Percentiles rank a stretch among this genome's conserved stretches.
phyloP scores from a whole-genome alignment of 192 early-diverging fungal genomes.

The Dissophora globulifera region DNA sequence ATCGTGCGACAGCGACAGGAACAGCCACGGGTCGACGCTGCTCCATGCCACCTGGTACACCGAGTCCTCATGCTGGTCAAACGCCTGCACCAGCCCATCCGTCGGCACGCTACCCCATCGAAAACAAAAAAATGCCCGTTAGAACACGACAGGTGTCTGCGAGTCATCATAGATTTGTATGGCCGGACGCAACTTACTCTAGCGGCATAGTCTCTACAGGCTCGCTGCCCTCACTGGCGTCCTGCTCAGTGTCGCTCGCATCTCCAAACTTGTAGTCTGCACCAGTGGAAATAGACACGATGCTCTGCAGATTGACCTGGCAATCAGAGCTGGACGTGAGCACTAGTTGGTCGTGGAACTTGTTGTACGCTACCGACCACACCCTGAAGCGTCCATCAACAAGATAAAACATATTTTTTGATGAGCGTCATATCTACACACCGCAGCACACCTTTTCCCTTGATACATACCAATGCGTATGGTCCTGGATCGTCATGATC shows the following conservation, averaged over 20 bases:
- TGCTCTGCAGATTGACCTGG: slow-evolving; percentile 87
- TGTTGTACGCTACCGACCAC: slow-evolving; percentile 86
- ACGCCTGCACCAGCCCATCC: slow-evolving; percentile 89
- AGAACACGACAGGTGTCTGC: too few relatives aligned
- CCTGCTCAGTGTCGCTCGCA: slow-evolving; percentile 49
- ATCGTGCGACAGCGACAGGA: slow-evolving; percentile 93
- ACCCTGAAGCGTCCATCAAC: slow-evolving; percentile 68
- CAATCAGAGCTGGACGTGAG: slow-evolving; percentile 88
- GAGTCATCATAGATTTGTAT: too few relatives aligned
- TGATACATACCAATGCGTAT: slow-evolving; percentile 82
- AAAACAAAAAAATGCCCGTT: too few relatives aligned
- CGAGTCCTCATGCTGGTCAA: slow-evolving; percentile 94
- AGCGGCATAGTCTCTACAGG: slow-evolving; percentile 24
- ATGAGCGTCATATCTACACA: neutral
- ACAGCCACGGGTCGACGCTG: slow-evolving; percentile 90
- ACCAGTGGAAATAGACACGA: slow-evolving; percentile 87
- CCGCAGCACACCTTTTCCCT: neutral
- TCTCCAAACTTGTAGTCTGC: slow-evolving; percentile 57
- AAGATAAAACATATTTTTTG: neutral
- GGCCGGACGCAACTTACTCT: slow-evolving; percentile 29
- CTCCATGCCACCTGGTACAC: slow-evolving; percentile 95
- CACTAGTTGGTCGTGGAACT: slow-evolving; percentile 92
- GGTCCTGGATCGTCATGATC: slow-evolving; percentile 77
- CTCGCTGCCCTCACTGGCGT: slow-evolving; percentile 23
- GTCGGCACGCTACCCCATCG: slow-evolving; percentile 60